These are phyloP conservation scores for Trifolium dubium DNA, from an alignment of 306 rosid species.

Conservation along the genomic window DNA sequence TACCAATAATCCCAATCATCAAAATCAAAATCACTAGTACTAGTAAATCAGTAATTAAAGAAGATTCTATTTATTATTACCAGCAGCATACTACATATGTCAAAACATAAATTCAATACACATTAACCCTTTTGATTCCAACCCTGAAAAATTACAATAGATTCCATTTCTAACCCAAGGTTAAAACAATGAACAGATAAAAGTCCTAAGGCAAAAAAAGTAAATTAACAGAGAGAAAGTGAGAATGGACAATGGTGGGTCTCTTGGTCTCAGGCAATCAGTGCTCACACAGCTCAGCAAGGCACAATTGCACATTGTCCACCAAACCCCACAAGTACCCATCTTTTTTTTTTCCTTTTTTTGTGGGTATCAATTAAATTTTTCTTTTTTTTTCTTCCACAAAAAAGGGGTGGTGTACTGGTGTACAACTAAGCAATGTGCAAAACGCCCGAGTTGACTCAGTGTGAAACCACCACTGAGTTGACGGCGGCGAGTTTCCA, in stretches of 20 bases:
- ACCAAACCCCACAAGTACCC: conserved; percentile 48
- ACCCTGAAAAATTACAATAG: conserved; percentile 62
- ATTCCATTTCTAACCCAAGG: conserved; percentile 54
- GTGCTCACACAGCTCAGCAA: conserved; percentile 64
- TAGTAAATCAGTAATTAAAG: neutral
- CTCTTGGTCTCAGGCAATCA: conserved; percentile 45
- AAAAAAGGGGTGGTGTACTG: neutral
- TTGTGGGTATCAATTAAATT: conserved; percentile 31
- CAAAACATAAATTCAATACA: conserved; percentile 48
- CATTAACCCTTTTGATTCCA: conserved; percentile 45
- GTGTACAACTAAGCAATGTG: neutral
- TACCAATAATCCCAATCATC: conserved; percentile 30
- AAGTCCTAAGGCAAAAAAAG: conserved; percentile 33
- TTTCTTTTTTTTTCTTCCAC: neutral
- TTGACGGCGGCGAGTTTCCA: conserved; percentile 60
- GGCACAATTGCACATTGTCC: conserved; percentile 50
- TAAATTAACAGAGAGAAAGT: conserved; percentile 32
- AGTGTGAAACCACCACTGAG: conserved; percentile 42
- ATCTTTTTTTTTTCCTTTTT: conserved; percentile 28
- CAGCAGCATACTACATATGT: conserved; percentile 44
- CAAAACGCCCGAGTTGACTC: conserved; percentile 48
- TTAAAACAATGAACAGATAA: conserved; percentile 24
- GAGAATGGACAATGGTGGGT: conserved; percentile 62
- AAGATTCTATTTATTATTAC: conserved; percentile 48
- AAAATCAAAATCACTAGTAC: conserved; percentile 9